Conservation (phyloP, 306 rosid species). For the Dalbergia cultrata region DNA sequence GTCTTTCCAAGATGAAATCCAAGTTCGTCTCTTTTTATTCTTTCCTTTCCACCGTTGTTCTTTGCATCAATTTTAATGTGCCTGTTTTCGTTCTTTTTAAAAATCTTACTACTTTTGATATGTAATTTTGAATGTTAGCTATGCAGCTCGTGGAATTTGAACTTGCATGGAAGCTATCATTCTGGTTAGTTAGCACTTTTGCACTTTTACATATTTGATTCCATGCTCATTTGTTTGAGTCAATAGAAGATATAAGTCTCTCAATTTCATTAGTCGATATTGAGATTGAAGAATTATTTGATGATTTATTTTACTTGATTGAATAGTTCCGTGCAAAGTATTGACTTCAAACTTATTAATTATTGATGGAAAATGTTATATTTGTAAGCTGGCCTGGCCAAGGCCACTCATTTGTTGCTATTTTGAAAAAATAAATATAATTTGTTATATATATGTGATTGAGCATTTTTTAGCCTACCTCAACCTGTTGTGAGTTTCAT, state of each 20-base stretch:
- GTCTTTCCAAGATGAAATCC: slow-evolving; percentile 63
- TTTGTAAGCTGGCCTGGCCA: no score
- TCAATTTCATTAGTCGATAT: no score
- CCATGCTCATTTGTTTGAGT: neutral
- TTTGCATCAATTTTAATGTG: neutral
- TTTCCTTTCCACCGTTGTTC: neutral
- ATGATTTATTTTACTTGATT: no score
- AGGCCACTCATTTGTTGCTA: no score
- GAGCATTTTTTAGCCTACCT: neutral
- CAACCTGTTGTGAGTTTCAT: neutral
- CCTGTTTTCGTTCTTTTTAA: neutral
- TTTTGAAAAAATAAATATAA: neutral
- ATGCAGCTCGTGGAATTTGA: slow-evolving; percentile 76
- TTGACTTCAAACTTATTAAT: neutral
- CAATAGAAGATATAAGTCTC: no score
- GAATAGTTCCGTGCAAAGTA: neutral
- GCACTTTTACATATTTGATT: neutral
- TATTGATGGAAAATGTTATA: neutral
- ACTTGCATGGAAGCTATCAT: slow-evolving; percentile 79
- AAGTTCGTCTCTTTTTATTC: slow-evolving; percentile 55
- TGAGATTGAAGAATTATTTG: neutral
- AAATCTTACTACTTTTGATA: neutral
- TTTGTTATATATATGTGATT: neutral
- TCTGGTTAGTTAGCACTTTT: slow-evolving; percentile 64
- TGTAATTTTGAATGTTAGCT: slow-evolving; percentile 53